Percentiles rank a stretch among this genome's conserved stretches.
Conservation (phyloP, 2,329 filamentous ascomycete genomes). For the Fusarium tanahbumbuense region DNA sequence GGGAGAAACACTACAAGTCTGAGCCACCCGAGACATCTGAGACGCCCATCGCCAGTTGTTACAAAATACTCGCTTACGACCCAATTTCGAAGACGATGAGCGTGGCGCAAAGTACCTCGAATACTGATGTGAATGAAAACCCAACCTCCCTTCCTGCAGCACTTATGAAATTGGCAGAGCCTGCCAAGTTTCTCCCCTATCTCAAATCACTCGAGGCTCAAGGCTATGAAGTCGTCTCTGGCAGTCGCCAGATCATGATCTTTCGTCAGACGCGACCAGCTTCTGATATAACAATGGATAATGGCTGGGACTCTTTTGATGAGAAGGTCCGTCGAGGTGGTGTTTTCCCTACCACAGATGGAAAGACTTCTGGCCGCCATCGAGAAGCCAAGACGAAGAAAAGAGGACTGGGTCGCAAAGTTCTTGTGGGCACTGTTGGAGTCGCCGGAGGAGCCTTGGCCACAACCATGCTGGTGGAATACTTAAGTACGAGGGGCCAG, state of each 20-base stretch:
- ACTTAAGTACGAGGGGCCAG: slow-evolving; percentile 61
- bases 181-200: slow-evolving; percentile 73
- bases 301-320: slow-evolving; percentile 68
- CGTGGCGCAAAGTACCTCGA: slow-evolving; percentile 70
- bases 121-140: slow-evolving; percentile 59
- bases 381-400: slow-evolving; percentile 50
- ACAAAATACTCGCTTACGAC: slow-evolving; percentile 76
- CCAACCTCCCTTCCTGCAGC: slow-evolving; percentile 69
- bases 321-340: slow-evolving; percentile 63
- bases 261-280: slow-evolving; percentile 68
- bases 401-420: slow-evolving; percentile 58
- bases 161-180: slow-evolving; percentile 69
- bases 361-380: slow-evolving; percentile 41
- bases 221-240: slow-evolving; percentile 75
- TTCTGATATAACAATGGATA: background rate
- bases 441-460: slow-evolving; percentile 68
- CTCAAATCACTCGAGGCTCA: slow-evolving; percentile 68
- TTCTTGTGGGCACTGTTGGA: slow-evolving; percentile 65
- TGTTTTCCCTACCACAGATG: slow-evolving; percentile 72
- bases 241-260: slow-evolving; percentile 71
- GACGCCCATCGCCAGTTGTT: slow-evolving; percentile 47
- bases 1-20: slow-evolving; percentile 49
- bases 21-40: background rate
- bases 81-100: slow-evolving; percentile 66
- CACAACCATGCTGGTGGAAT: slow-evolving; percentile 69